Percentiles rank a stretch among this genome's conserved stretches.
Evolutionary conservation across 495 filamentous ascomycete species (phyloP).

Genomic region (Tuber aestivum): DNA sequence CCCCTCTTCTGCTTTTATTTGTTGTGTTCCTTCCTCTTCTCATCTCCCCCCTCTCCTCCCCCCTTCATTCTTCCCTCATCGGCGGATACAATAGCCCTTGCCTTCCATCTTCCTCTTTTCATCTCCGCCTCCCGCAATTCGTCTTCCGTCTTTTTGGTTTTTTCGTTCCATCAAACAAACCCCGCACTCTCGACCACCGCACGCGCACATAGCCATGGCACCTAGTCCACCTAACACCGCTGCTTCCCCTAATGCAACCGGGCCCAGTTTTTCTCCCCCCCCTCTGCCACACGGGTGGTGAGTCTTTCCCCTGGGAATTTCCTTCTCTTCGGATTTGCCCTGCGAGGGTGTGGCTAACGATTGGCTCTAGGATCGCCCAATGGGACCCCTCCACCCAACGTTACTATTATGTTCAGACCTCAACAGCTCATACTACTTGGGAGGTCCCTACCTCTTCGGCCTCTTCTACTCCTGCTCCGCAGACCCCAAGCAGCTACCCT

Average conservation of each 20-base stretch:
- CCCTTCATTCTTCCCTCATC: constrained; percentile 8
- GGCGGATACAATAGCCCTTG: constrained; percentile 6
- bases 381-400: constrained; percentile 68
- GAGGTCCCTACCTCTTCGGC: constrained; percentile 59
- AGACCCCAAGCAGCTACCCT: constrained; percentile 31
- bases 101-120: constrained; percentile 8
- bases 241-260: constrained; percentile 58
- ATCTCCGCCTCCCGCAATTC: constrained; percentile 3
- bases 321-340: neutral
- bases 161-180: constrained; percentile 28
- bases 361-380: constrained; percentile 58
- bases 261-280: constrained; percentile 65
- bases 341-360: constrained; percentile 10
- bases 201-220: constrained; percentile 21
- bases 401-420: constrained; percentile 75
- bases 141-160: constrained; percentile 6
- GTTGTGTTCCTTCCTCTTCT: constrained; percentile 10
- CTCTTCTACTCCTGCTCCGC: constrained; percentile 30
- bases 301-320: constrained; percentile 22
- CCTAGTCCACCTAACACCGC: constrained; percentile 38
- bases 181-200: constrained; percentile 25
- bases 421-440: constrained; percentile 72
- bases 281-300: constrained; percentile 66
- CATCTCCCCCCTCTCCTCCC: neutral
- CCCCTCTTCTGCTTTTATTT: constrained; percentile 30